phyloP scores from a whole-genome alignment of 2,329 filamentous ascomycete species.

The Aspergillus sojae region DNA sequence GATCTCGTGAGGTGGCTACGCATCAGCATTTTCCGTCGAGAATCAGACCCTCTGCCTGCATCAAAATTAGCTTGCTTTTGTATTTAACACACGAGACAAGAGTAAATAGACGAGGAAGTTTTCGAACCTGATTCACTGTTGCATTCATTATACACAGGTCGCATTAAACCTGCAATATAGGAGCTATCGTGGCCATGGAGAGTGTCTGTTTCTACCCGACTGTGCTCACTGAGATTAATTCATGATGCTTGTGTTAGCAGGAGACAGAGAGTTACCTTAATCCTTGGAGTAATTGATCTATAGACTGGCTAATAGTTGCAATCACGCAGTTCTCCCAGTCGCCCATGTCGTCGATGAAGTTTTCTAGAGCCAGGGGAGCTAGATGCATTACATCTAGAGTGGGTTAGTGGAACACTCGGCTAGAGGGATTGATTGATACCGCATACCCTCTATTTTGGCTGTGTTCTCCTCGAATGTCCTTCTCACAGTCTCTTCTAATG shows the following conservation, averaged over 20 bases:
- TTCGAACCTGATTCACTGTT: background rate
- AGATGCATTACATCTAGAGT: background rate
- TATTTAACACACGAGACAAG: too few species aligned
- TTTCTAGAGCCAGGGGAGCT: slow-evolving; percentile 3
- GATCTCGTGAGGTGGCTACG: background rate
- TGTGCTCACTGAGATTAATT: too few species aligned
- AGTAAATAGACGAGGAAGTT: too few species aligned
- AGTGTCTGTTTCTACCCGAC: slow-evolving; percentile 11
- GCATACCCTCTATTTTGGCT: background rate
- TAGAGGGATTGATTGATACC: background rate
- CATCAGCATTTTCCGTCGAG: background rate
- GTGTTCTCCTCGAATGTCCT: background rate
- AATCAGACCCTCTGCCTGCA: background rate
- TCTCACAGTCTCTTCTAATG: background rate
- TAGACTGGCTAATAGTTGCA: background rate
- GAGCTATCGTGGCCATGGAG: slow-evolving; percentile 13
- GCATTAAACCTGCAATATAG: slow-evolving; percentile 16
- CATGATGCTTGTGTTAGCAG: too few species aligned
- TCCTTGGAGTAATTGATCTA: background rate
- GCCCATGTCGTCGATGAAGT: slow-evolving; percentile 1
- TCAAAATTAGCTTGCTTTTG: too few species aligned
- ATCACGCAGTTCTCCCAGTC: slow-evolving; percentile 7
- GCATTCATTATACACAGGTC: slow-evolving; percentile 14
- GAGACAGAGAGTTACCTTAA: slow-evolving; percentile 6
- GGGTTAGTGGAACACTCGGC: background rate